phyloP scores from a whole-genome alignment of 1,139 yeast genomes.

The Candida sp. region DNA sequence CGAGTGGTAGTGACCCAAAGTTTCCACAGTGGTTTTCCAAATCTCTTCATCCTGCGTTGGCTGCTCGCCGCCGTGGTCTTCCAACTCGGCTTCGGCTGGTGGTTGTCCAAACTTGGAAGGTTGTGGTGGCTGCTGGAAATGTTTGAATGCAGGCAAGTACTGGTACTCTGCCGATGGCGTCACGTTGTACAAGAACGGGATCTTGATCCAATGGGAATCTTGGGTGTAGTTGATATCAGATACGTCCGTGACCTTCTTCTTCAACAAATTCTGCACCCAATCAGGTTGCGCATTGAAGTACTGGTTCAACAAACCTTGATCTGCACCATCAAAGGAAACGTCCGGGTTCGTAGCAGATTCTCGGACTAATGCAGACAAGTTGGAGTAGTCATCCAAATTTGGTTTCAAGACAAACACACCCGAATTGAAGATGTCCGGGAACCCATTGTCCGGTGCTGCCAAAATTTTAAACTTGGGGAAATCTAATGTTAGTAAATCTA shows the following conservation, averaged over 20 bases:
- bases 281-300: constrained; percentile 61
- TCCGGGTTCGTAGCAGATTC: constrained; percentile 26
- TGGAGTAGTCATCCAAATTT: constrained; percentile 43
- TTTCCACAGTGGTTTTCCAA: constrained; percentile 18
- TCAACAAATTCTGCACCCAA: constrained; percentile 33
- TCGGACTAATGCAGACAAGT: constrained; percentile 42
- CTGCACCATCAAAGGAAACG: constrained; percentile 89
- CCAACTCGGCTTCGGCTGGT: constrained; percentile 7
- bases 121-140: constrained; percentile 41
- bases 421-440: constrained; percentile 95
- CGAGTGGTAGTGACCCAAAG: constrained; percentile 24
- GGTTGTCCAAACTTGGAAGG: constrained; percentile 1
- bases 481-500: constrained; percentile 33
- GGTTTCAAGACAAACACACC: constrained; percentile 82
- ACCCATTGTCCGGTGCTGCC: constrained; percentile 94
- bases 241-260: constrained; percentile 10
- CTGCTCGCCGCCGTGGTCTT: constrained; percentile 7
- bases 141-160: constrained; percentile 77
- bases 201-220: constrained; percentile 58
- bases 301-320: constrained; percentile 90
- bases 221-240: constrained; percentile 6
- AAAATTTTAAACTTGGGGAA: constrained; percentile 45
- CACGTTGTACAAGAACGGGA: constrained; percentile 87
- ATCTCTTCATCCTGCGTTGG: constrained; percentile 11
- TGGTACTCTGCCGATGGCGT: constrained; percentile 86